Percentiles rank a stretch among this genome's conserved stretches.
These are phyloP conservation scores for Tulasnella sp. DNA, from an alignment of 768 basidiomycete species.

Conservation along the genomic window DNA sequence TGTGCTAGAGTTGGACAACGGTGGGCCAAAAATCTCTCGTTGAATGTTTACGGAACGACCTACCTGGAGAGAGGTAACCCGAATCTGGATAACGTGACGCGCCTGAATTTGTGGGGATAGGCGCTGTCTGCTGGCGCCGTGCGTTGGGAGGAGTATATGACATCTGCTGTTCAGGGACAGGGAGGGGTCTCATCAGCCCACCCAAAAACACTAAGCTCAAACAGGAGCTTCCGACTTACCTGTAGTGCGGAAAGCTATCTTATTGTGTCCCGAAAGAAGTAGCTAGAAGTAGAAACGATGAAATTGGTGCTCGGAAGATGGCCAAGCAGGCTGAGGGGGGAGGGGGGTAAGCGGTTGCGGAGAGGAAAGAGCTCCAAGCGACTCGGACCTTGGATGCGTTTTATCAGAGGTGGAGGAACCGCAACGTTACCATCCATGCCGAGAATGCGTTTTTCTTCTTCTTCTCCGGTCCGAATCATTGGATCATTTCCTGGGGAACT, in stretches of 20 bases:
- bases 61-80: background rate
- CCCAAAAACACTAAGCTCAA: background rate
- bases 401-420: background rate
- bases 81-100: background rate
- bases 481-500: background rate
- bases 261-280: background rate
- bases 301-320: background rate
- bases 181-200: background rate
- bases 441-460: background rate
- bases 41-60: background rate
- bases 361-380: background rate
- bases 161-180: background rate
- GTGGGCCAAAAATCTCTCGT: background rate
- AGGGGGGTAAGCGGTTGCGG: background rate
- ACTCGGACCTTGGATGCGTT: background rate
- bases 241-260: background rate
- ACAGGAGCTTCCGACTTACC: background rate
- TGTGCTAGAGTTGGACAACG: background rate
- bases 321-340: background rate
- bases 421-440: background rate
- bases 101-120: background rate
- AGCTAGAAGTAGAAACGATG: background rate
- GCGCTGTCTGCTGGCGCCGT: background rate
- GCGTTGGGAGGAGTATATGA: background rate
- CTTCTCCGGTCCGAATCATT: background rate